Evolutionary conservation across 208 protist genomes (phyloP), one percentile per base, ranked within the genome.

Genomic region (Phytomonas sp.): DNA sequence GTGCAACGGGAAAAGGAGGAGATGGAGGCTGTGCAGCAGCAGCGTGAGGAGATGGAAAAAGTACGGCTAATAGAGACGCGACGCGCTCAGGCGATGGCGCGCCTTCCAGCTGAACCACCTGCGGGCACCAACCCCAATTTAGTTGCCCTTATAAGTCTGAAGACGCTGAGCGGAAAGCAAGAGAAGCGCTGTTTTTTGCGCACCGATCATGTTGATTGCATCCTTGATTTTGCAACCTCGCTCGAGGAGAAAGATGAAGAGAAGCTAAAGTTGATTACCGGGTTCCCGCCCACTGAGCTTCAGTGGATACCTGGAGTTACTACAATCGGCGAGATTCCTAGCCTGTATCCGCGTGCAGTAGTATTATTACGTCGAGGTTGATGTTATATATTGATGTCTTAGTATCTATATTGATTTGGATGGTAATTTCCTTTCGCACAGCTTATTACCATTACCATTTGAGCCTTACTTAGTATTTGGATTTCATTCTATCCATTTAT

Each of bases 211-310:
- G 78, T 94, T 4, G 74, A 86, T 26, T 69, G 72, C 23, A 70
- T 95, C 11, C 34, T 69, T 11, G 69, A 82, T 40, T 93, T 83
- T 69, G 86, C 79, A 4, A 61, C 81, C 12, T 78, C 86, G 12
- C 62, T 91, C n/a, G 84, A 87, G 61, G 84, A 89, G 62, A 72
- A 87, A 37, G 63, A 74, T 23, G 81, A 72, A 19, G 70, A 49
- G 49, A 64, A 71, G 61, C 78, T 95, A 73, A 69, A 85, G 66
- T 76, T 95, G 29, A 71, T 90, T 34, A 76, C 73, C 0, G 90
- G 90, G 7, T 91, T 92, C 72, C 90, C 90, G 12, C 87, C 87
- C 0, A 67, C 72, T 29, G 63, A 78, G 66, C 33, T 95, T 23
- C 52, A 60, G 59, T 85, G 79, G 77, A 71, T 81, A 63, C n/a